Evolutionary conservation across 2,329 filamentous ascomycete species (phyloP), one percentile per base, ranked within the genome.

Genomic region (Aspergillus pseudoterreus): DNA sequence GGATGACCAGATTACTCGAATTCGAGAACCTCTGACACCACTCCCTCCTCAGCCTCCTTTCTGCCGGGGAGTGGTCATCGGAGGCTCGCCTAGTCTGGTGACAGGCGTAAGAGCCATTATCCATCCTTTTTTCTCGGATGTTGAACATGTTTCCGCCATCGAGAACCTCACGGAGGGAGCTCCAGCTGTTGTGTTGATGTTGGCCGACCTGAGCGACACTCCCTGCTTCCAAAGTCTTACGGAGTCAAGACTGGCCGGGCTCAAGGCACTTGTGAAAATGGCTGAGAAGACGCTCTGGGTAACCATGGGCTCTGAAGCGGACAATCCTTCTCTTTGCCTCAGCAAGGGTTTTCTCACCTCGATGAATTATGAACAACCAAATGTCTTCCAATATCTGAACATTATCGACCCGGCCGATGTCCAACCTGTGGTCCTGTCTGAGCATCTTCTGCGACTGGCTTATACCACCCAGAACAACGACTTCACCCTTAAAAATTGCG

Each of bases 1-100:
- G 1, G 63, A 72, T 51, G 53, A 64, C 4, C 55, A 54, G 2
- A 38, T 70, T 6, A 44, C 45, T 2, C 56, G 62, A 21, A 45
- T 71, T 9, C 63, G 66, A 1, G 44, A 61, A 12, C 69, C 69
- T 2, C 46, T 71, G 2, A 45, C 49, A 3, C 27, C 49, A 2
- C 21, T n/a, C 9, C 47, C 45, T 4, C n/a, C 45, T 14, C 32
- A 47, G 4, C 10, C 27, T 5, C 14, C 22, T 53, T 42, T 27
- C 4, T 4, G 24, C 8, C 11, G 39, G 8, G 35, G 45, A 24
- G 6, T 56, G 4, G 8, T 56, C 9, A 43, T 56, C 10, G 6
- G 53, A 2, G 54, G 47, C 6, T 45, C 45, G 8, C n/a, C 17
- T 6, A 47, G n/a, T 6, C 32, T 33, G n/a, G 48, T 43, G 8